Evolutionary conservation across 176 grass and related monocot genomes (phyloP).

Genomic region (Panicum miliaceum): DNA sequence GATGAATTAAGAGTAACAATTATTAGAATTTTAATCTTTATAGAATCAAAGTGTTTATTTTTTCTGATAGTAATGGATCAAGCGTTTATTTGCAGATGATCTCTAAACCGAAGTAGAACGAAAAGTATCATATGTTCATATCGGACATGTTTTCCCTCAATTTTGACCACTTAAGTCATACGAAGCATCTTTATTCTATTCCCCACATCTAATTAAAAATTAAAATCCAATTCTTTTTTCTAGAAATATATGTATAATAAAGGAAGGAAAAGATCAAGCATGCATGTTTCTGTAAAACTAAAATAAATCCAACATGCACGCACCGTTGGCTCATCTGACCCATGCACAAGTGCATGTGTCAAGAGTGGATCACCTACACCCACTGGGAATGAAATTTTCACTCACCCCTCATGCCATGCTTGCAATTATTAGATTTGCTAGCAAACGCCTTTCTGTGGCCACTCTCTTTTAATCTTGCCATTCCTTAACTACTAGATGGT

Average conservation of each 20-base stretch:
- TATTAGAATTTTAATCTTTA: neutral
- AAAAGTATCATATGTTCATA: neutral
- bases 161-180: neutral
- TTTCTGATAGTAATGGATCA: neutral
- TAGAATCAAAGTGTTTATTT: neutral
- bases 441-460: conserved; percentile 27
- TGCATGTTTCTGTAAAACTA: neutral
- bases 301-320: conserved; percentile 15
- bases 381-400: conserved; percentile 14
- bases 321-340: conserved; percentile 33
- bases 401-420: conserved; percentile 20
- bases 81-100: neutral
- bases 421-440: conserved; percentile 15
- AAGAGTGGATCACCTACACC: conserved; percentile 68
- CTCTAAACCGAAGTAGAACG: neutral
- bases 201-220: neutral
- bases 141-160: neutral
- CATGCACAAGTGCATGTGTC: conserved; percentile 40
- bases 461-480: conserved; percentile 13
- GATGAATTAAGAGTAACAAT: conserved; percentile 5
- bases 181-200: neutral
- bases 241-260: neutral
- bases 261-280: neutral
- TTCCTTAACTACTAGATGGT: neutral
- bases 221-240: neutral